Evolutionary conservation across 2,329 filamentous ascomycete species (phyloP), one percentile per base, ranked within the genome.

Genomic region (Bipolaris bicolor): DNA sequence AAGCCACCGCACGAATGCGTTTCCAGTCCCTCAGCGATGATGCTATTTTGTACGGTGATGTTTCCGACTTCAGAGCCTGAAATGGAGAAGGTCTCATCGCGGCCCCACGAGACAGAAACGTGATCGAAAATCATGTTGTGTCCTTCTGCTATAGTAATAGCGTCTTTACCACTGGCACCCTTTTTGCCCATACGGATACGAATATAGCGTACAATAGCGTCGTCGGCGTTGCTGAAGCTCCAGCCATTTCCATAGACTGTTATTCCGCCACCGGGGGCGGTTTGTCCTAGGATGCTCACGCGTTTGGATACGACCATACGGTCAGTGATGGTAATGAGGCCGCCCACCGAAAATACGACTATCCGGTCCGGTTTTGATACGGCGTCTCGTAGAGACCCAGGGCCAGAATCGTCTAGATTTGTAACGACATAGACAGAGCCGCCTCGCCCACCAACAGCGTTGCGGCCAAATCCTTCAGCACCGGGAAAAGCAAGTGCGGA

Each of bases 81-180:
- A 64, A 84, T 84, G 11, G 78, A 80, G 61, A 83, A 84, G 1
- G 81, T 84, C 70, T 85, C 83, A 56, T 84, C 82, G 10, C 81
- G 81, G n/a, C 83, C 83, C 80, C 82, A 86, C 0, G 80, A 78
- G 15, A 82, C 79, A 18, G 78, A 81, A 31, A 84, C 72, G 59
- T 86, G 84, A 65, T 85, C 83, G 61, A 86, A 83, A 44, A 86
- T 85, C 75, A 86, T 83, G 60, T 80, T 82, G 31, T 72, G 71
- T 7, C 82, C 82, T 7, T 82, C 78, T 5, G 82, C 83, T 54
- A 86, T 84, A 16, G 77, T 80, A 40, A 84, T 77, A 2, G 77
- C 83, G 57, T 84, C 82, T 64, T 86, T 86, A 7, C 82, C 82
- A 2, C 78, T 79, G n/a, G 73, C 74, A 4, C 82, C 82, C 6